Evolutionary conservation across 2,329 filamentous ascomycete species (phyloP), one percentile per base, ranked within the genome.

Genomic region (Aulographum hederae): DNA sequence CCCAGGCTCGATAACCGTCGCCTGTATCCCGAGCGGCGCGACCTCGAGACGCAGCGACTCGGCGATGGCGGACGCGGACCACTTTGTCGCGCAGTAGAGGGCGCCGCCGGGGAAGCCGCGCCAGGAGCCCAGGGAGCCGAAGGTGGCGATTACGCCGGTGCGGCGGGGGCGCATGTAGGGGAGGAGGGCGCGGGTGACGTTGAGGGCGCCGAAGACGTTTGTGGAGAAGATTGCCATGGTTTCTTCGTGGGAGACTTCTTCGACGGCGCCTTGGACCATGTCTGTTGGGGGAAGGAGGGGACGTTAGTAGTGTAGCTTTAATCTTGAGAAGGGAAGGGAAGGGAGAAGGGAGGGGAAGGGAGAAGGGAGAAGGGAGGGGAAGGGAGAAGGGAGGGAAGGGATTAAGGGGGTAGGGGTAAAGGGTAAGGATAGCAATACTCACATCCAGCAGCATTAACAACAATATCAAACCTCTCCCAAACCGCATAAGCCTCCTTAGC

Each of bases 181-280:
- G 0, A 68, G 42, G 6, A 61, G 52, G 0, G 63, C 60, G 4
- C 59, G 56, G 18, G 58, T 53, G 1, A 65, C 54, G 34, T 61
- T 65, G 32, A 66, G 44, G 5, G 52, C 45, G 3, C 65, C 66
- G 37, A 69, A 63, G 18, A 70, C 60, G 34, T 71, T 70, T 19
- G 63, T 65, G 41, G 62, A 54, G 44, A 65, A 67, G 8, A 45
- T 39, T 15, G 52, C 44, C 26, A 47, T 46, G 15, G 54, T 50
- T 41, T 63, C 56, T n/a, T 48, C 42, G 8, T 50, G 48, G 6
- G 38, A 8, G 26, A 54, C 39, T 40, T 62, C 58, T 34, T 64
- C 60, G 5, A 61, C 41, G 3, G 53, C 56, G n/a, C 56, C 57
- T 17, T 54, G 46, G 16, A 57, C 48, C 2, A 55, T 47, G 39